A percentile compares a stretch with the other conserved stretches of the same genome.
Conservation (phyloP, 2,329 filamentous ascomycete species). For the Colletotrichum liriopes region DNA sequence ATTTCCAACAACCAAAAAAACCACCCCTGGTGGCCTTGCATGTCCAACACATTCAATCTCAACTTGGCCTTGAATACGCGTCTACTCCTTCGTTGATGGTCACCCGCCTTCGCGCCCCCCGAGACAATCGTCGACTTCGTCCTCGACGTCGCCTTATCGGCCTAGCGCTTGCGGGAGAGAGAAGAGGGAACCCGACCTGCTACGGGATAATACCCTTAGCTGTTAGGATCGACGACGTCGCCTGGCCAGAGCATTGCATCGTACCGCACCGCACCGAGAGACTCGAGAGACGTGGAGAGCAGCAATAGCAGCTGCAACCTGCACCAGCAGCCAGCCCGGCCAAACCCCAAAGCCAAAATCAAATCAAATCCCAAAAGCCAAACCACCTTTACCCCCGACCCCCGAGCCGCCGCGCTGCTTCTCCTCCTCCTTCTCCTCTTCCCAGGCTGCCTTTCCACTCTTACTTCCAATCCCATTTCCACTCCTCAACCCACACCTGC, state of each 20-base stretch:
- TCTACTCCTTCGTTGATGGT: conserved; percentile 43
- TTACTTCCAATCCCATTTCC: conserved; percentile 28
- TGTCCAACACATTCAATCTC: conserved; percentile 32
- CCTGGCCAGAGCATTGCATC: conserved; percentile 14
- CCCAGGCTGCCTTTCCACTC: conserved; percentile 26
- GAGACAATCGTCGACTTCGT: conserved; percentile 42
- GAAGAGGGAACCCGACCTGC: conserved; percentile 17
- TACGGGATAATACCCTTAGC: conserved; percentile 17
- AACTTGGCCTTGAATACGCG: conserved; percentile 29
- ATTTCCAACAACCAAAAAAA: conserved; percentile 27
- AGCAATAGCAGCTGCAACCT: conserved; percentile 7
- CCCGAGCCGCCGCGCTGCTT: conserved; percentile 30
- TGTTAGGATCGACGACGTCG: conserved; percentile 40
- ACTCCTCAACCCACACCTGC: conserved; percentile 28
- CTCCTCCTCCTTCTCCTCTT: conserved; percentile 11
- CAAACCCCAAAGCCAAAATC: conserved; percentile 27
- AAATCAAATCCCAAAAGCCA: conserved; percentile 4
- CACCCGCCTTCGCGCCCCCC: conserved; percentile 28
- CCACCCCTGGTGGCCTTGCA: conserved; percentile 40
- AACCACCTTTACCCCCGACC: conserved; percentile 19
- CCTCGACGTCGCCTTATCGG: conserved; percentile 35
- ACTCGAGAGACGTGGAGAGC: conserved; percentile 13
- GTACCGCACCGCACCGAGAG: neutral
- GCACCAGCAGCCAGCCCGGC: conserved; percentile 13
- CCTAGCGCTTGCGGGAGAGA: conserved; percentile 40